phyloP scores from a whole-genome alignment of 805 yeast genomes.

The Metschnikowia kofuensis region DNA sequence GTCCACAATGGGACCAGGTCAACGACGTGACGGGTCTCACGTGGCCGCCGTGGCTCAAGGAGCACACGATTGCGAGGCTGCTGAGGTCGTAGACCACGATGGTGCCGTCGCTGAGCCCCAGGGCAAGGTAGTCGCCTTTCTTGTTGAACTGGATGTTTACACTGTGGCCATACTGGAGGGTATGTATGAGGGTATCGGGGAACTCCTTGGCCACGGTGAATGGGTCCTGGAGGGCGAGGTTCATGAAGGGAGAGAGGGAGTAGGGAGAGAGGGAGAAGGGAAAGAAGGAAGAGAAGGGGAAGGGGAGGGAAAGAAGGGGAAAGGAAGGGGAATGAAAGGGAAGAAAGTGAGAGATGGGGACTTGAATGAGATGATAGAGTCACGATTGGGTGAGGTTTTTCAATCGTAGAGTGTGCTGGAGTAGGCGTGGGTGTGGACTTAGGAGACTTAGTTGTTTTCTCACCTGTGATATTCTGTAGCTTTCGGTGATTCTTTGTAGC shows the following conservation, averaged over 20 bases:
- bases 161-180: slow-evolving; percentile 62
- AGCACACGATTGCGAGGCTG: slow-evolving; percentile 53
- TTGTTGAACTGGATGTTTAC: slow-evolving; percentile 66
- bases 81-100: slow-evolving; percentile 38
- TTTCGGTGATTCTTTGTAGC: too few relatives aligned
- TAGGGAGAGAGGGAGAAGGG: slow-evolving; percentile 3
- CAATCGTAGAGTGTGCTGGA: too few relatives aligned
- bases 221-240: slow-evolving; percentile 82
- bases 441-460: too few relatives aligned
- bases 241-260: slow-evolving; percentile 44
- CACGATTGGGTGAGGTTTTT: too few relatives aligned
- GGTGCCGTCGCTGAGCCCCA: slow-evolving; percentile 17
- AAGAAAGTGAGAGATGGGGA: too few relatives aligned
- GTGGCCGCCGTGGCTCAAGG: slow-evolving; percentile 55
- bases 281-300: slow-evolving; percentile 4
- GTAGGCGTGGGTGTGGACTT: too few relatives aligned
- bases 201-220: slow-evolving; percentile 87
- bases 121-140: slow-evolving; percentile 65
- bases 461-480: too few relatives aligned
- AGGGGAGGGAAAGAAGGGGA: too few relatives aligned
- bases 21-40: slow-evolving; percentile 68
- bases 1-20: slow-evolving; percentile 72
- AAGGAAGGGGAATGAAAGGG: too few relatives aligned
- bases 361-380: too few relatives aligned
- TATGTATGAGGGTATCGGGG: slow-evolving; percentile 78